Conservation (phyloP, 2,329 filamentous ascomycete genomes). For the Fulvia fulva region DNA sequence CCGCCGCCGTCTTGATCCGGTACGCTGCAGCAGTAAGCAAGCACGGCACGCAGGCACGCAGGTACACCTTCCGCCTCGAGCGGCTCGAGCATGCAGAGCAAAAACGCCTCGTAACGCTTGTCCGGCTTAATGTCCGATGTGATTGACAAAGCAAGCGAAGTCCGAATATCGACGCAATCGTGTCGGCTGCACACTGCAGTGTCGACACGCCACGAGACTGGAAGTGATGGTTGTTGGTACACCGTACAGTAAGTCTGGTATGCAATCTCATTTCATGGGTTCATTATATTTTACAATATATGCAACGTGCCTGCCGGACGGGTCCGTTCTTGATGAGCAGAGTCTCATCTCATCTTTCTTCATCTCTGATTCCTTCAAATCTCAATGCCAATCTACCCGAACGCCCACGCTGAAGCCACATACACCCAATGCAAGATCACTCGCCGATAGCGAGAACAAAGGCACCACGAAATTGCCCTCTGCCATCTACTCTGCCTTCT, state of each 20-base stretch:
- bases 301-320: no score
- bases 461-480: not conserved
- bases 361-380: not conserved
- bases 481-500: conserved; percentile 8
- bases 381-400: conserved; percentile 1
- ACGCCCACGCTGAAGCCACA: conserved; percentile 3
- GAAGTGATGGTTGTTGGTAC: no score
- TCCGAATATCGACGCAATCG: not conserved
- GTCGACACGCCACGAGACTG: no score
- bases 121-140: not conserved
- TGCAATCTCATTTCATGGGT: not conserved
- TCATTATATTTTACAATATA: not conserved
- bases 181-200: no score
- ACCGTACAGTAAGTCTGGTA: not conserved
- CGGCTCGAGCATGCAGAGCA: not conserved
- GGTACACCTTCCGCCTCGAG: not conserved
- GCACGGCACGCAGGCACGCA: no score
- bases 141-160: not conserved
- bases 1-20: not conserved
- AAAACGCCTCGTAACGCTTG: no score
- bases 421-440: not conserved
- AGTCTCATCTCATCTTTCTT: not conserved
- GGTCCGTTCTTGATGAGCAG: not conserved
- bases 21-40: not conserved
- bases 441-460: not conserved